A percentile compares a stretch with the other conserved stretches of the same genome.
Evolutionary conservation across 371 early-diverging fungal genomes (phyloP).

Genomic region (Blastocladiella emersonii): DNA sequence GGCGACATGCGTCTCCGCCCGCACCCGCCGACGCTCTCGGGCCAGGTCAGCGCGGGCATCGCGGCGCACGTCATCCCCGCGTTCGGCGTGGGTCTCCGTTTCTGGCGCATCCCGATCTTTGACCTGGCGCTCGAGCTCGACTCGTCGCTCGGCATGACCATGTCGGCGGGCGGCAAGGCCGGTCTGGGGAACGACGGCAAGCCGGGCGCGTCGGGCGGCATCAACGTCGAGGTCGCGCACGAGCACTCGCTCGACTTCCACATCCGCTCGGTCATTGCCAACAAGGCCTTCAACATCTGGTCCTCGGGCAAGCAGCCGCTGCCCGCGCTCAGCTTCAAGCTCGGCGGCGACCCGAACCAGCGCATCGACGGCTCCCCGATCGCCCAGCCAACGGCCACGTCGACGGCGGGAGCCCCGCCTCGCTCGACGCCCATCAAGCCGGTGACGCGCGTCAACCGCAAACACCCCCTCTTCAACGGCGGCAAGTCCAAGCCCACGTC

Average conservation of each 20-base stretch:
- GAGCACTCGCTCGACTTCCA: neutral
- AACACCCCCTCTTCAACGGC: too few species aligned
- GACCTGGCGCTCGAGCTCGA: neutral
- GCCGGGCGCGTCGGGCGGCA: neutral
- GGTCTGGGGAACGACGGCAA: neutral
- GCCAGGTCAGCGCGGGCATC: neutral
- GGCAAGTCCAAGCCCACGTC: too few species aligned
- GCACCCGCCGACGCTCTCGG: neutral
- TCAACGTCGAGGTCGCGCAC: neutral
- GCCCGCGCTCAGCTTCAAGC: too few species aligned
- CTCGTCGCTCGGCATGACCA: conserved; percentile 1
- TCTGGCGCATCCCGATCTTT: neutral
- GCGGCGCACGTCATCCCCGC: conserved; percentile 8
- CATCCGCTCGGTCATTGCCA: neutral
- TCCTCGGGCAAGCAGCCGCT: neutral
- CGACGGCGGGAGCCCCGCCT: too few species aligned
- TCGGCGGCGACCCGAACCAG: too few species aligned
- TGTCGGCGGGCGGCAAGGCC: neutral
- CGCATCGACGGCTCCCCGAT: too few species aligned
- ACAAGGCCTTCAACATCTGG: neutral
- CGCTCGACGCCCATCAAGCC: too few species aligned
- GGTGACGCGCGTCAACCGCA: too few species aligned
- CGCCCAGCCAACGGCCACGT: too few species aligned
- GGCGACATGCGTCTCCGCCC: neutral
- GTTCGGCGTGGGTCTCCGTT: too few species aligned